Percentiles rank a stretch among this genome's conserved stretches.
Conservation (phyloP, 768 basidiomycete genomes). For the Pisolithus albus region DNA sequence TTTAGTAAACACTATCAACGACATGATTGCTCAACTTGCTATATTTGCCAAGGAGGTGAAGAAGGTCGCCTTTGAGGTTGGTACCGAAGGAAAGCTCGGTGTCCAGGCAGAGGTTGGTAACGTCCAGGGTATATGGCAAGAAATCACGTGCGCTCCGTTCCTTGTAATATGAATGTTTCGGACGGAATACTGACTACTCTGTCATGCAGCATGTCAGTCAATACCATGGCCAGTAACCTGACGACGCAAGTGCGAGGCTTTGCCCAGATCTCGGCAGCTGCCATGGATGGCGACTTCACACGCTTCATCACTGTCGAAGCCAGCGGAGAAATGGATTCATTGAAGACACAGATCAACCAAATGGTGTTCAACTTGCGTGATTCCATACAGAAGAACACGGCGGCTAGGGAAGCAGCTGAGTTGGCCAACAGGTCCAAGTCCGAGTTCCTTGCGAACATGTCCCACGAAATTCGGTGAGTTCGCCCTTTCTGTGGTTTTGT, state of each 20-base stretch:
- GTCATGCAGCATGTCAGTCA: slow-evolving; percentile 73
- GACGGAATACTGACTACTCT: not conserved
- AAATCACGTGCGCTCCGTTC: slow-evolving; percentile 74
- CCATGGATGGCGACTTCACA: slow-evolving; percentile 98
- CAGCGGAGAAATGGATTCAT: slow-evolving; percentile 96
- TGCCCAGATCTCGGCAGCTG: slow-evolving; percentile 96
- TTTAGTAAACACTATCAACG: slow-evolving; percentile 96
- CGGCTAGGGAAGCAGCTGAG: slow-evolving; percentile 94
- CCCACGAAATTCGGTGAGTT: slow-evolving; percentile 85
- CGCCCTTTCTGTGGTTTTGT: not conserved
- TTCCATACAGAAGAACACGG: slow-evolving; percentile 97
- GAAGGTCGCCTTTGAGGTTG: slow-evolving; percentile 95
- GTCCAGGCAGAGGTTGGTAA: slow-evolving; percentile 97
- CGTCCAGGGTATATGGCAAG: slow-evolving; percentile 97
- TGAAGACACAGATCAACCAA: slow-evolving; percentile 98
- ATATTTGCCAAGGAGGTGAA: slow-evolving; percentile 79
- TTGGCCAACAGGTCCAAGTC: slow-evolving; percentile 95
- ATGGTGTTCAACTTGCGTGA: slow-evolving; percentile 98
- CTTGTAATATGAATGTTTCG: not conserved
- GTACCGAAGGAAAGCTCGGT: slow-evolving; percentile 97
- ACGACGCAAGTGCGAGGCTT: slow-evolving; percentile 99
- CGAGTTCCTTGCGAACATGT: slow-evolving; percentile 99
- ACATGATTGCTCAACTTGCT: slow-evolving; percentile 65
- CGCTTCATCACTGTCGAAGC: slow-evolving; percentile 99
- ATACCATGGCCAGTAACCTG: slow-evolving; percentile 94